phyloP scores from a whole-genome alignment of 306 rosid species.

The Aeschynomene evenia region DNA sequence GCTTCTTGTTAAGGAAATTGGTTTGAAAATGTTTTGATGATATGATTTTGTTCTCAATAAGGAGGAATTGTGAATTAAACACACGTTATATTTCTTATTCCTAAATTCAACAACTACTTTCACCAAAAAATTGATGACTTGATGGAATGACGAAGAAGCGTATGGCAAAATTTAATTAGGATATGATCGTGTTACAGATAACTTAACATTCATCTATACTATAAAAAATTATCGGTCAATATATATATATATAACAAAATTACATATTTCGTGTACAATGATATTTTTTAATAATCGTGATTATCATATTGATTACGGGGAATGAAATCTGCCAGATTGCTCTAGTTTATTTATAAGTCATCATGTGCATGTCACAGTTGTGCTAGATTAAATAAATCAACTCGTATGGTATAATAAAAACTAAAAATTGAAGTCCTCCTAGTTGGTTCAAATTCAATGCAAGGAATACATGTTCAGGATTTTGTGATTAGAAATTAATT shows the following conservation, averaged over 20 bases:
- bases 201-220: not conserved
- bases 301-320: not conserved
- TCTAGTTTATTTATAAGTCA: not conserved
- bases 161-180: not conserved
- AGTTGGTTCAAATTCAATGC: no score
- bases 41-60: not conserved
- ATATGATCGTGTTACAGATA: not conserved
- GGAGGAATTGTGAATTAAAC: no score
- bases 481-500: no score
- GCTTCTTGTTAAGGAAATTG: slow-evolving; percentile 19
- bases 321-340: not conserved
- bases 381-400: not conserved
- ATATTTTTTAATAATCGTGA: not conserved
- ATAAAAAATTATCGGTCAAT: not conserved
- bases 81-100: not conserved
- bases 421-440: no score
- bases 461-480: no score
- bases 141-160: not conserved
- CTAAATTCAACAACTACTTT: slow-evolving; percentile 26
- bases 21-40: slow-evolving; percentile 15
- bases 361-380: not conserved
- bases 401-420: no score
- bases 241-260: not conserved
- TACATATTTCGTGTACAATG: no score
- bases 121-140: not conserved